Evolutionary conservation across 192 early-diverging fungal species (phyloP).

Genomic region (Coemansia sp.): DNA sequence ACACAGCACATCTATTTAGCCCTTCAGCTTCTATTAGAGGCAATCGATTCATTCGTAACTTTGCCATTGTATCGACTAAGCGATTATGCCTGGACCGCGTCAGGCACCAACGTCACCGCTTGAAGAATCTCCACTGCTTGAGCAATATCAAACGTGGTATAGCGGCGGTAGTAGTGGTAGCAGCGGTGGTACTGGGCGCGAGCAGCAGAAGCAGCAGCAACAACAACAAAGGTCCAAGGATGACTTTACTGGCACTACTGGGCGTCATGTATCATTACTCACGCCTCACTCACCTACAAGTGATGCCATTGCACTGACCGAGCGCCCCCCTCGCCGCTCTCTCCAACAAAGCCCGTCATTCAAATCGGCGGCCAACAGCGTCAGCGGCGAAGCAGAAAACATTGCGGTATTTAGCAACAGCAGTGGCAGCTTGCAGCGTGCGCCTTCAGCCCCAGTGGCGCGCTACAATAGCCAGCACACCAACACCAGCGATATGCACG

Average conservation of each 20-base stretch:
- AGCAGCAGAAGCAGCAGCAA: neutral
- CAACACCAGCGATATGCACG: slow-evolving; percentile 9
- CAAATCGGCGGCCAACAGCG: slow-evolving; percentile 5
- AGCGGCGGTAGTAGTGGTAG: neutral
- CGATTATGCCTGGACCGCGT: slow-evolving; percentile 1
- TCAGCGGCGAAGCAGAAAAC: neutral
- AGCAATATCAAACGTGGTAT: slow-evolving; percentile 8
- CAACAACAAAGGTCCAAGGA: neutral
- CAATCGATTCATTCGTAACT: neutral
- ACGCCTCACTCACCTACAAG: neutral
- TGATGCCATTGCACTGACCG: neutral
- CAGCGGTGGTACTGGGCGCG: neutral
- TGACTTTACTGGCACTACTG: neutral
- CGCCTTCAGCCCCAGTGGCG: slow-evolving; percentile 2
- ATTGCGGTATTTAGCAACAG: neutral
- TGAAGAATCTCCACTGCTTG: slow-evolving; percentile 2
- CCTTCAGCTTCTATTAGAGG: neutral
- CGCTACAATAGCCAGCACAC: slow-evolving; percentile 1
- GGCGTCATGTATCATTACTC: neutral
- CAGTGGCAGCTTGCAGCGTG: neutral
- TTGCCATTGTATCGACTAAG: neutral
- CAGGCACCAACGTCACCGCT: slow-evolving; percentile 7
- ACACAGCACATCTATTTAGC: neutral
- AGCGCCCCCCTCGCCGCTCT: slow-evolving; percentile 1
- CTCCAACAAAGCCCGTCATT: neutral